Conservation (phyloP, 139 green algal species). For the Micractinium sp. region DNA sequence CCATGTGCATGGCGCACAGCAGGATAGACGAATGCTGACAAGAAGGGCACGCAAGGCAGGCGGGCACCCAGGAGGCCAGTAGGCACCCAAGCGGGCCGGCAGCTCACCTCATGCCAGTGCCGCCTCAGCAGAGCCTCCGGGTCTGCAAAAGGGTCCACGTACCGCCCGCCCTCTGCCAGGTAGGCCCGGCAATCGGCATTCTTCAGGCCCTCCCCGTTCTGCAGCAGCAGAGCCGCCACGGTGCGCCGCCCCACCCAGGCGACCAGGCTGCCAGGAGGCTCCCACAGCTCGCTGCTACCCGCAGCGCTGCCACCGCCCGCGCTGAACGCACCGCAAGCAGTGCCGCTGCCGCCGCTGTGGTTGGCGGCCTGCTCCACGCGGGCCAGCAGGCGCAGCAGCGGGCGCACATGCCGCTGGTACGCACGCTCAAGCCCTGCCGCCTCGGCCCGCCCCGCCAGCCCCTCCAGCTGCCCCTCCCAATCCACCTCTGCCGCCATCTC, state of each 20-base stretch:
- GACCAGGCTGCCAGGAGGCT: not conserved
- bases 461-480: not conserved
- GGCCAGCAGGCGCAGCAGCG: slow-evolving; percentile 2
- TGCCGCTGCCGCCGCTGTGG: not conserved
- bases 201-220: not conserved
- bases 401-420: not conserved
- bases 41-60: too few relatives aligned
- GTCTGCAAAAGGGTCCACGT: not conserved
- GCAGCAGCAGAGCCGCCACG: not conserved
- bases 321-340: too few relatives aligned
- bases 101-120: not conserved
- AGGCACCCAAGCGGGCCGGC: too few relatives aligned
- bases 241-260: not conserved
- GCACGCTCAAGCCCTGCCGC: not conserved
- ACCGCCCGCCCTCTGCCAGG: not conserved
- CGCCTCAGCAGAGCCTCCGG: not conserved
- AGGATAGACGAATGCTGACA: too few relatives aligned
- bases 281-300: not conserved
- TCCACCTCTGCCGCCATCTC: not conserved
- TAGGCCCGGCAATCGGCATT: not conserved
- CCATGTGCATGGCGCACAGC: too few relatives aligned
- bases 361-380: not conserved
- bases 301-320: too few relatives aligned
- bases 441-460: not conserved
- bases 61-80: too few relatives aligned